These are phyloP conservation scores for Kwoniella dendrophila DNA, from an alignment of 768 basidiomycete genomes.

Conservation along the genomic window DNA sequence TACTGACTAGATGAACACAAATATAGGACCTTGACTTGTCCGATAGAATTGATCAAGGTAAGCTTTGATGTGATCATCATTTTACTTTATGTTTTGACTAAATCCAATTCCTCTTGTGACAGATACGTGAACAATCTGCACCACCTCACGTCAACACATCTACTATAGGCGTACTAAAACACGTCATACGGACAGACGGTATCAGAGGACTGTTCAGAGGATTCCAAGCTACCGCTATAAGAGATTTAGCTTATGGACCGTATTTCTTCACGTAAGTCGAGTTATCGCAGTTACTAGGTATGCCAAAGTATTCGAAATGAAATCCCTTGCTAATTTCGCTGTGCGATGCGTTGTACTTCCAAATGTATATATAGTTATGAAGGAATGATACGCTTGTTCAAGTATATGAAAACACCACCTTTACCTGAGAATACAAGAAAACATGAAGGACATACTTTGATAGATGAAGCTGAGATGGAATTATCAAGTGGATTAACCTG, in stretches of 20 bases:
- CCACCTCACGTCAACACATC: slow-evolving; percentile 49
- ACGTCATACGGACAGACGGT: slow-evolving; percentile 65
- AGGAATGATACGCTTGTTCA: slow-evolving; percentile 52
- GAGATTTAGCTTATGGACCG: slow-evolving; percentile 80
- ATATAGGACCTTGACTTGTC: slow-evolving; percentile 72
- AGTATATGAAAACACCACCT: slow-evolving; percentile 33
- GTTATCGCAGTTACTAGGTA: slow-evolving; percentile 17
- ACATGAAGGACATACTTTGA: slow-evolving; percentile 57
- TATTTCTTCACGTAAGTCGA: slow-evolving; percentile 78
- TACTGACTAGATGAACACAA: not conserved
- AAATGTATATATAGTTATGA: too few species aligned
- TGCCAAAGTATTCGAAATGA: not conserved
- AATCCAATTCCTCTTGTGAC: not conserved
- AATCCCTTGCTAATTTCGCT: not conserved
- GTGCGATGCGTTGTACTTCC: too few species aligned
- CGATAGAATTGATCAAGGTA: slow-evolving; percentile 86
- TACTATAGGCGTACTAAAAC: slow-evolving; percentile 62
- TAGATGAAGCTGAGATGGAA: slow-evolving; percentile 59
- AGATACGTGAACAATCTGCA: slow-evolving; percentile 58
- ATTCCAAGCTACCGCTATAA: slow-evolving; percentile 68
- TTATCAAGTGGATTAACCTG: slow-evolving; percentile 58
- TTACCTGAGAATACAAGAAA: slow-evolving; percentile 44
- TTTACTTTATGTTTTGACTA: slow-evolving; percentile 1
- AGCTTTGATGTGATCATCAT: slow-evolving; percentile 61
- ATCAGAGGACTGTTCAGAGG: slow-evolving; percentile 76